Base-by-base conservation (phyloP, 1,284 basidiomycete genomes). In the Apiotrichum laibachii region DNA sequence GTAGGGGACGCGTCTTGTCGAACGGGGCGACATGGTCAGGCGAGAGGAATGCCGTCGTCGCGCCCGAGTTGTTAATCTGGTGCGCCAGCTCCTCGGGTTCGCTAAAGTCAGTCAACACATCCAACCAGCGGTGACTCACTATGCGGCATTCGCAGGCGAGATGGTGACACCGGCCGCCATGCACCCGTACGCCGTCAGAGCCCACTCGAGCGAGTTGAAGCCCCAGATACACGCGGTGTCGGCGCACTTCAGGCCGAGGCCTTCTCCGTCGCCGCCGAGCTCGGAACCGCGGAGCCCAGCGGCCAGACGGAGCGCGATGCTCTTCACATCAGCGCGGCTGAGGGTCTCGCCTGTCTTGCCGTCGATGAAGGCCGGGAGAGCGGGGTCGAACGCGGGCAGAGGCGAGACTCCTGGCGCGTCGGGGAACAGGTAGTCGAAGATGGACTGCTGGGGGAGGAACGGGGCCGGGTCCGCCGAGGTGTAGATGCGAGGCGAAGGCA, bases 131-230 rank as follows among this genome's bases (percentile, higher is more conserved):
- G 12, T 69, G 2, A 74, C 72, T 69, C 59, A 75, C 72, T 72
- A 76, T 26, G 65, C 71, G 46, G 70, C 70, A 55, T 76, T 78
- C 10, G 71, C 73, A 1, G 73, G 72, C 4, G 70, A 71, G 21
- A 72, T 67, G 10, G 70, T 59, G 26, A 70, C 51, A 0, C 70
- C 71, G 1, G 67, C 65, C 1, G 73, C 72, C 57, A 76, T 66
- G 82, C 80, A 67, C 2, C 85, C 88, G 48, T 84, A 82, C 9
- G 86, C 68, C 16, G 83, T 80, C 46, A 87, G 77, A 0, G 87
- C 85, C 82, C 85, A 89, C 22, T 80, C 78, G 35, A 89, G 66
- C 13, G 80, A 83, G 72, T 90, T 89, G 7, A 79, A 62, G 12
- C 73, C 69, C 57, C 76, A 79, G 34, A 78, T 61, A 46, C 71